phyloP scores from a whole-genome alignment of 2,329 filamentous ascomycete species.

The Colletotrichum neosansevieriae region DNA sequence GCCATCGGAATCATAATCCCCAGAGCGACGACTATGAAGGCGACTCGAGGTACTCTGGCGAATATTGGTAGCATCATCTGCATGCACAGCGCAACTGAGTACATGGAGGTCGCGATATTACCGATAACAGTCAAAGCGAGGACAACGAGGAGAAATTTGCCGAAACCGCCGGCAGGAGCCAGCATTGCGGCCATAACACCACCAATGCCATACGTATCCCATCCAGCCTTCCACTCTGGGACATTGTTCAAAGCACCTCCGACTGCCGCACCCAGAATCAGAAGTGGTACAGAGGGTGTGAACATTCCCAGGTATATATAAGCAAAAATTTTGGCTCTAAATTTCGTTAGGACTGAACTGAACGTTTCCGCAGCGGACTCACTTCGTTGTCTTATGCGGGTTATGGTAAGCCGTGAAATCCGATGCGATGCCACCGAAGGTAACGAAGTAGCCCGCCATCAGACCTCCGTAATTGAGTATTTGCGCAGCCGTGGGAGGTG shows the following conservation, averaged over 20 bases:
- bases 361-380: conserved; percentile 38
- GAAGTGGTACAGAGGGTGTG: conserved; percentile 46
- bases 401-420: conserved; percentile 70
- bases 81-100: conserved; percentile 53
- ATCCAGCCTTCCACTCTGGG: conserved; percentile 47
- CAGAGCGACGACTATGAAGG: conserved; percentile 55
- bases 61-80: conserved; percentile 54
- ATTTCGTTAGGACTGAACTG: conserved; percentile 1
- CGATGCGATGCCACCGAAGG: conserved; percentile 66
- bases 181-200: conserved; percentile 50
- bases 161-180: conserved; percentile 47
- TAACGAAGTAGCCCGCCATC: conserved; percentile 66
- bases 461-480: conserved; percentile 60
- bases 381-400: conserved; percentile 55
- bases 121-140: conserved; percentile 54
- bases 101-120: conserved; percentile 53
- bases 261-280: conserved; percentile 56
- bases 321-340: conserved; percentile 54
- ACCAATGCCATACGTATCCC: conserved; percentile 48
- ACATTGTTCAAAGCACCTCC: conserved; percentile 49
- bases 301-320: conserved; percentile 66
- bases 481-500: conserved; percentile 51
- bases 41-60: conserved; percentile 53
- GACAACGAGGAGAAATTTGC: conserved; percentile 53
- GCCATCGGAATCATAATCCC: conserved; percentile 56